These are phyloP conservation scores for Solanum sitiens DNA, from an alignment of 257 asterid genomes.

Conservation along the genomic window DNA sequence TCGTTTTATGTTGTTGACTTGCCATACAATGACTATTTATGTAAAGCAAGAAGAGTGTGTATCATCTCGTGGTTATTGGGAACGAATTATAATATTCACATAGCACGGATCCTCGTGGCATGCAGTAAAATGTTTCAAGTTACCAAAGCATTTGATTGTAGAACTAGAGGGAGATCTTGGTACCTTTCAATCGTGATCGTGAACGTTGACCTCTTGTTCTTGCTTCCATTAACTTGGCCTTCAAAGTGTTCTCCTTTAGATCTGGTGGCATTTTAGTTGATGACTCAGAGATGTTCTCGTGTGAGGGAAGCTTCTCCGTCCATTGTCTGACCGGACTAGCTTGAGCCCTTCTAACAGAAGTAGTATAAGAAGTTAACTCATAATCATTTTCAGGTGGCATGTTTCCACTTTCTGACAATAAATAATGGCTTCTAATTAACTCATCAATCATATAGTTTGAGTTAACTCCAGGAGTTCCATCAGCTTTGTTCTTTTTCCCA, in stretches of 20 bases:
- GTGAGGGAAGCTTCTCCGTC: conserved; percentile 58
- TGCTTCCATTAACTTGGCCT: conserved; percentile 73
- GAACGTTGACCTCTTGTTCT: conserved; percentile 65
- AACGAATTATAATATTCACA: conserved; percentile 14
- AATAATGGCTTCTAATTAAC: conserved; percentile 55
- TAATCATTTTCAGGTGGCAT: conserved; percentile 36
- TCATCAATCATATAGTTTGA: conserved; percentile 54
- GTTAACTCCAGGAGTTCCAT: conserved; percentile 25
- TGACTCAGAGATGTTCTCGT: conserved; percentile 37
- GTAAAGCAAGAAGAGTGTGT: not conserved
- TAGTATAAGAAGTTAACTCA: conserved; percentile 28
- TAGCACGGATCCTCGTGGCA: not conserved
- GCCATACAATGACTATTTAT: not conserved
- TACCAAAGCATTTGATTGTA: conserved; percentile 9
- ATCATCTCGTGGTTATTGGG: not conserved
- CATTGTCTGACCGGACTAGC: conserved; percentile 76
- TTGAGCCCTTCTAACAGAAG: conserved; percentile 54
- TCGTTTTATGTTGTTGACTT: not conserved
- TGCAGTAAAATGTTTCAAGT: not conserved
- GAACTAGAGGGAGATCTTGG: conserved; percentile 36
- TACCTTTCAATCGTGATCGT: conserved; percentile 62
- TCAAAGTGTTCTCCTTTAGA: conserved; percentile 50
- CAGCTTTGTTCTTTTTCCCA: conserved; percentile 31
- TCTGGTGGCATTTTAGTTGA: conserved; percentile 57
- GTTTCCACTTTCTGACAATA: conserved; percentile 50